These are phyloP conservation scores for Hippophae gyantsensis DNA, from an alignment of 306 rosid genomes.

Conservation along the genomic window DNA sequence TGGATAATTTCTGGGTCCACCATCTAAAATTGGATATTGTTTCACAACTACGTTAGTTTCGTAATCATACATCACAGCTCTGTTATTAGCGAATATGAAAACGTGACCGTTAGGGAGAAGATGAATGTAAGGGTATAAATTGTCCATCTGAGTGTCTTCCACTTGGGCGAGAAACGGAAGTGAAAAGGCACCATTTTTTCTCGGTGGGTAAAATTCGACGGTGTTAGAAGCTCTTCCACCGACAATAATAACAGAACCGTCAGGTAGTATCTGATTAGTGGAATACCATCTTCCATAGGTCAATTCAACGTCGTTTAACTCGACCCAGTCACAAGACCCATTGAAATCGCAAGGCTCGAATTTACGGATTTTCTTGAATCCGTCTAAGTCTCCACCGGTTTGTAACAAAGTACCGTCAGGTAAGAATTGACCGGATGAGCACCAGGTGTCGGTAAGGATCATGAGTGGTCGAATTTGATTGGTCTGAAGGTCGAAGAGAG, in stretches of 20 bases:
- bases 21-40: slow-evolving; percentile 51
- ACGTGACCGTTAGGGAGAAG: slow-evolving; percentile 73
- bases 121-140: slow-evolving; percentile 74
- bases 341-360: slow-evolving; percentile 46
- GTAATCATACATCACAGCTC: slow-evolving; percentile 48
- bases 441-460: slow-evolving; percentile 87
- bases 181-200: slow-evolving; percentile 39
- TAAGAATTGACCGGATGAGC: slow-evolving; percentile 86
- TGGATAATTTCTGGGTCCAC: slow-evolving; percentile 86
- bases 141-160: slow-evolving; percentile 76
- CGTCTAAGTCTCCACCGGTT: slow-evolving; percentile 79
- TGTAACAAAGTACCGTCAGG: slow-evolving; percentile 69
- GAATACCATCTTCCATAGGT: slow-evolving; percentile 64
- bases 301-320: slow-evolving; percentile 47
- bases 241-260: slow-evolving; percentile 56
- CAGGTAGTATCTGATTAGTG: slow-evolving; percentile 65
- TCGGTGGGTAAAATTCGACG: slow-evolving; percentile 61
- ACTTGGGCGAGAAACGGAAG: slow-evolving; percentile 49
- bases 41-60: slow-evolving; percentile 16
- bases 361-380: slow-evolving; percentile 51
- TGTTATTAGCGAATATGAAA: slow-evolving; percentile 73
- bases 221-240: slow-evolving; percentile 69
- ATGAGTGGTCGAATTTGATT: slow-evolving; percentile 54
- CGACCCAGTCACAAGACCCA: slow-evolving; percentile 59
- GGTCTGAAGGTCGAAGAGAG: slow-evolving; percentile 42